These are phyloP conservation scores for Baorangia bicolor DNA, from an alignment of 768 basidiomycete genomes.

Conservation along the genomic window DNA sequence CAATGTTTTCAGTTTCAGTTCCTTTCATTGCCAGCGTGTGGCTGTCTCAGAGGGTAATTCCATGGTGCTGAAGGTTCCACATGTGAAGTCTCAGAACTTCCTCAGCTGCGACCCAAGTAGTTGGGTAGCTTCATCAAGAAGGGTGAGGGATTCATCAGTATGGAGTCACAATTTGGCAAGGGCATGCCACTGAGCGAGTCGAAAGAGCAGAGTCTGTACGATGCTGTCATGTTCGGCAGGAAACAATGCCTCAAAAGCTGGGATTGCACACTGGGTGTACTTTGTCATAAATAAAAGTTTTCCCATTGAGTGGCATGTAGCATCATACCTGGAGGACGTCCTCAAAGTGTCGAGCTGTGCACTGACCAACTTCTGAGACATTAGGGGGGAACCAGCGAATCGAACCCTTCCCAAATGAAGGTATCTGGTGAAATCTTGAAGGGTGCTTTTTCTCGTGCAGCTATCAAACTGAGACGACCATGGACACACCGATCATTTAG, in stretches of 20 bases:
- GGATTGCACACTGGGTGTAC: constrained; percentile 32
- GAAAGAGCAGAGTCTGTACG: constrained; percentile 24
- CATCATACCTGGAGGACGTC: constrained; percentile 40
- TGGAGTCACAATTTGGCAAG: constrained; percentile 38
- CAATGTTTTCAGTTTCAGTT: background rate
- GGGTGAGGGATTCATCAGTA: constrained; percentile 23
- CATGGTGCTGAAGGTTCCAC: too few species aligned
- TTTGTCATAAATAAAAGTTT: too few species aligned
- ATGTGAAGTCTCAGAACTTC: background rate
- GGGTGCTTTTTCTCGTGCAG: background rate
- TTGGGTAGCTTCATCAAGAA: constrained; percentile 19
- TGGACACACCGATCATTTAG: constrained; percentile 34
- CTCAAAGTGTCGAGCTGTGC: constrained; percentile 41
- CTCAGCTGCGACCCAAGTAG: background rate
- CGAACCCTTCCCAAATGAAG: constrained; percentile 25
- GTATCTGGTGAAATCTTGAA: constrained; percentile 16
- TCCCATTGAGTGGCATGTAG: too few species aligned
- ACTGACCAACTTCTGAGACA: constrained; percentile 35
- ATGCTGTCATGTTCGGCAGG: constrained; percentile 21
- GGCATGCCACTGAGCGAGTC: too few species aligned
- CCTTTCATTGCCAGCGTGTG: constrained; percentile 13
- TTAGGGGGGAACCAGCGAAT: constrained; percentile 39
- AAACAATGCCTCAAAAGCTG: constrained; percentile 33
- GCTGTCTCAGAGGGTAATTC: constrained; percentile 16
- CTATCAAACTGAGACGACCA: too few species aligned